Base-by-base conservation (phyloP, 768 basidiomycete genomes). In the Phlebiopsis flavidoalba region DNA sequence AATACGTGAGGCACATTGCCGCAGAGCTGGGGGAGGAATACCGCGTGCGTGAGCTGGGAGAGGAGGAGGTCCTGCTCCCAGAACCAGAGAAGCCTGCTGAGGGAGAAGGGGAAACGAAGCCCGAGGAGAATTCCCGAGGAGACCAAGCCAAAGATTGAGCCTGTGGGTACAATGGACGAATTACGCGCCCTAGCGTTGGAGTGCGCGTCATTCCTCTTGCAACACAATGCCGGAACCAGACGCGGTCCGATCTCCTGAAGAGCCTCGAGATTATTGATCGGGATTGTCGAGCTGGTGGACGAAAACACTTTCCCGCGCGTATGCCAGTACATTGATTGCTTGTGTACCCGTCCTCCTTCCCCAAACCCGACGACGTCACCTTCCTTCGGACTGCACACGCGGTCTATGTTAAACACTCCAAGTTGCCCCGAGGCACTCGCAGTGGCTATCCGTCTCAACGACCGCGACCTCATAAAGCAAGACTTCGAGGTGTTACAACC, bases 161-260 rank as follows among this genome's bases (percentile, higher is more conserved):
- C 76, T 53, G 76, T 79, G 7, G 89, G 88, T 2, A 85, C 87
- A 5, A 78, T 83, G 15, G 88, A 92, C 21, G 89, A 93, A 60
- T 79, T 98, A 49, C 83, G 86, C 31, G 77, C 77, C 1, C 83
- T 98, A 56, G 92, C 89, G 0, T 79, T 89, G 60, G 83, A 93
- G 68, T 93, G 97, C 68, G 91, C 95, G 7, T 86, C 79, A 12
- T 99, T 98, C 79, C 80, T 98, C 64, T 77, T 98, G 14, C 79
- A 81, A 17, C 97, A 98, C 72, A 98, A 99, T 69, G 97, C 95
- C n/a, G 10, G 97, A 99, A 73, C 95, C 95, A 33, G 97, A 99
- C 71, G 97, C 96, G 0, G 95, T 99, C n/a, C 35, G 97, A 98
- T 76, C 78, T 98, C 36, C 76, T 98, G 60, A 87, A 97, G 68